These are phyloP conservation scores for Moniliella sp. DNA, from an alignment of 1,284 basidiomycete species.

Conservation along the genomic window DNA sequence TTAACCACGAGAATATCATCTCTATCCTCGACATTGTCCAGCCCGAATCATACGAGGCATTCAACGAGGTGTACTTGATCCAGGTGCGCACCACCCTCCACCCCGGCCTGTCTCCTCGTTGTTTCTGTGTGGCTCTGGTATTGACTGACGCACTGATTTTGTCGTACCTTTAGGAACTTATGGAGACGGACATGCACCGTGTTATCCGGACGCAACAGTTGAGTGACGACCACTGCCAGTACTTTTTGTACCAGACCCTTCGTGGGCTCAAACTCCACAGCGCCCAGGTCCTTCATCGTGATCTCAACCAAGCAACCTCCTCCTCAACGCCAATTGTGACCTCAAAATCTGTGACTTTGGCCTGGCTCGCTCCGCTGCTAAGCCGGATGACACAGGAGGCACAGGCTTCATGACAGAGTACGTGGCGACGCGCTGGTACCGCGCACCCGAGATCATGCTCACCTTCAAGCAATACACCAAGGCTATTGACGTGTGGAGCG, in stretches of 20 bases:
- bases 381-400: slow-evolving; percentile 27
- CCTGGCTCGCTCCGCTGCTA: slow-evolving; percentile 25
- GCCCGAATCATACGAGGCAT: slow-evolving; percentile 48
- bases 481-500: slow-evolving; percentile 49
- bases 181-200: slow-evolving; percentile 32
- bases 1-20: slow-evolving; percentile 25
- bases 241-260: slow-evolving; percentile 61
- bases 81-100: slow-evolving; percentile 24
- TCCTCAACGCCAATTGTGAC: slow-evolving; percentile 31
- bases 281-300: slow-evolving; percentile 30
- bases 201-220: slow-evolving; percentile 30
- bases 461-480: slow-evolving; percentile 35
- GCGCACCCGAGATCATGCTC: slow-evolving; percentile 33
- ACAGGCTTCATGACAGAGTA: slow-evolving; percentile 34
- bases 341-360: slow-evolving; percentile 34
- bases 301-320: slow-evolving; percentile 26
- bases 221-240: slow-evolving; percentile 64
- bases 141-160: slow-evolving; percentile 9
- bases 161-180: slow-evolving; percentile 18
- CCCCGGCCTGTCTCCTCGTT: background rate
- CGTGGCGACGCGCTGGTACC: slow-evolving; percentile 32
- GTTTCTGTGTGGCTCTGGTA: too few relatives aligned
- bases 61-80: slow-evolving; percentile 77
- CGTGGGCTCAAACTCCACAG: slow-evolving; percentile 32
- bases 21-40: slow-evolving; percentile 21